phyloP scores from a whole-genome alignment of 768 basidiomycete species.

The Nevesoporus exiguus region DNA sequence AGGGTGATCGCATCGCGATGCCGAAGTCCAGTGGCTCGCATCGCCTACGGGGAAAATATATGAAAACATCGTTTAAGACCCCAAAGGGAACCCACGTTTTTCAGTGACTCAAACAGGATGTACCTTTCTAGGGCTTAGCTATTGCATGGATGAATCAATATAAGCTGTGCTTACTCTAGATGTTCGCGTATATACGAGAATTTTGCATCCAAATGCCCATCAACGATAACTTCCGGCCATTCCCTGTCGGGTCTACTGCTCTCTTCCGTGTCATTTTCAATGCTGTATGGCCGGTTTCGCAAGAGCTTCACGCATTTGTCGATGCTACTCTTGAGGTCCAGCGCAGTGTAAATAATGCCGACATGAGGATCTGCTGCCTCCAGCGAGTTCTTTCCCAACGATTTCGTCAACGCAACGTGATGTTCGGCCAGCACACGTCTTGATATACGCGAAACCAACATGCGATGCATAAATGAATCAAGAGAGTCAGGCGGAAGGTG shows the following conservation, averaged over 20 bases:
- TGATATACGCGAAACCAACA: conserved; percentile 89
- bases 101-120: conserved; percentile 84
- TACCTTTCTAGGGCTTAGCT: conserved; percentile 46
- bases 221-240: conserved; percentile 66
- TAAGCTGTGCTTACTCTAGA: conserved; percentile 55
- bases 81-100: conserved; percentile 58
- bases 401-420: conserved; percentile 76
- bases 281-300: conserved; percentile 42
- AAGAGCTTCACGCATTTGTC: conserved; percentile 64
- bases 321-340: conserved; percentile 68
- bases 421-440: conserved; percentile 87
- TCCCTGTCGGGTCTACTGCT: conserved; percentile 24
- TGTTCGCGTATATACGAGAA: conserved; percentile 88
- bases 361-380: conserved; percentile 58
- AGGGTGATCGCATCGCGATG: conserved; percentile 42
- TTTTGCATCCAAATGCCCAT: conserved; percentile 65
- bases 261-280: conserved; percentile 38
- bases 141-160: neutral
- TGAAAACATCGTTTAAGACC: neutral
- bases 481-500: conserved; percentile 74
- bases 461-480: conserved; percentile 85
- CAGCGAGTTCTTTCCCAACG: conserved; percentile 36
- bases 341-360: conserved; percentile 78
- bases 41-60: conserved; percentile 45
- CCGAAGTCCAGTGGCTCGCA: conserved; percentile 60